Evolutionary conservation across 2,329 filamentous ascomycete species (phyloP).

Genomic region (Nemania sp.): DNA sequence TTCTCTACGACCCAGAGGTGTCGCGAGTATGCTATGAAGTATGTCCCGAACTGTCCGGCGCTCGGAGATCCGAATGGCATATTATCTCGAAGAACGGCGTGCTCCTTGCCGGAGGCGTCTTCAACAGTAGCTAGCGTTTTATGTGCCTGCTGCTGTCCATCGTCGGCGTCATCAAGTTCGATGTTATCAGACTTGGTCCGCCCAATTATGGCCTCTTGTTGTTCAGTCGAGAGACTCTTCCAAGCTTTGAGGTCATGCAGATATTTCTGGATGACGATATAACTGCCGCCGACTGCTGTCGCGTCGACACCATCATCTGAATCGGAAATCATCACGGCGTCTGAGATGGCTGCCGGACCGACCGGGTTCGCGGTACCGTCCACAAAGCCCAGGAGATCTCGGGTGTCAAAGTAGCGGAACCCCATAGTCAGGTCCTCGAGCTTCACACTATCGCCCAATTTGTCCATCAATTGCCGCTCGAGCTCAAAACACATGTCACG

Average conservation of each 20-base stretch:
- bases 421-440: conserved; percentile 66
- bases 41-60: conserved; percentile 65
- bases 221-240: conserved; percentile 59
- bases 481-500: conserved; percentile 70
- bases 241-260: conserved; percentile 64
- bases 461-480: conserved; percentile 65
- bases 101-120: conserved; percentile 62
- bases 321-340: conserved; percentile 56
- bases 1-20: conserved; percentile 68
- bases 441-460: conserved; percentile 59
- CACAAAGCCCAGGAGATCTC: conserved; percentile 70
- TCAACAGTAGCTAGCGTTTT: conserved; percentile 67
- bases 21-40: conserved; percentile 68
- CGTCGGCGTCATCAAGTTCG: conserved; percentile 64
- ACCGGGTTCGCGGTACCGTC: conserved; percentile 71
- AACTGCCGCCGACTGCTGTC: conserved; percentile 61
- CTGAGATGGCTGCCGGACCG: conserved; percentile 56
- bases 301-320: conserved; percentile 54
- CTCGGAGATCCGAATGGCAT: conserved; percentile 70
- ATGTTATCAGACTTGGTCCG: conserved; percentile 69
- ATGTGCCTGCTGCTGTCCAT: conserved; percentile 61
- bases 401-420: conserved; percentile 70
- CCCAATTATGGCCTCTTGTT: conserved; percentile 68
- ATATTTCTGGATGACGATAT: conserved; percentile 71
- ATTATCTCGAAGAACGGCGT: conserved; percentile 68